Evolutionary conservation across 352 stramenopile species (phyloP).

Genomic region (Globisporangium iwayamae): DNA sequence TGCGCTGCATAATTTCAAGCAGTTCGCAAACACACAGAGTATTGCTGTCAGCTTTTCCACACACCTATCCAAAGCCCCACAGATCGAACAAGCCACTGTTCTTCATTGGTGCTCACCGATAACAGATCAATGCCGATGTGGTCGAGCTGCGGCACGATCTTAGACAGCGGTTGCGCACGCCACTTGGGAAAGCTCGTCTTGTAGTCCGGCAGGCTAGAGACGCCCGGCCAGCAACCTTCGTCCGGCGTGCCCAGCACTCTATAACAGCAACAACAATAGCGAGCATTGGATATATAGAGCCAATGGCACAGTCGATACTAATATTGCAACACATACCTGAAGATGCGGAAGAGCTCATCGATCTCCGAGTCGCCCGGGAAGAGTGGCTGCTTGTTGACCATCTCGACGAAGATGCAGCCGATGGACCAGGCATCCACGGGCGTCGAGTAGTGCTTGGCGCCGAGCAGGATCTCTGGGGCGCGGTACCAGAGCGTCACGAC

Average conservation of each 20-base stretch:
- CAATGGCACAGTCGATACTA: neutral
- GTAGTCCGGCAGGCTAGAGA: slow-evolving; percentile 97
- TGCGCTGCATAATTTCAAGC: slow-evolving; percentile 34
- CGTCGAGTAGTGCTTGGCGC: slow-evolving; percentile 92
- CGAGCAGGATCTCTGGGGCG: slow-evolving; percentile 92
- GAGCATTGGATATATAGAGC: neutral
- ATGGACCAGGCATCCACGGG: slow-evolving; percentile 92
- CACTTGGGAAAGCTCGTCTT: slow-evolving; percentile 98
- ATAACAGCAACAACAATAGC: neutral
- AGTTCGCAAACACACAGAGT: neutral
- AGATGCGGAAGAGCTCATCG: slow-evolving; percentile 99
- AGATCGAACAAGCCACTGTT: neutral
- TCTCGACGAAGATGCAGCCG: slow-evolving; percentile 93
- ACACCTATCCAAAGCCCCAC: neutral
- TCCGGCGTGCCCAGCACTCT: slow-evolving; percentile 95
- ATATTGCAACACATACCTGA: slow-evolving; percentile 50
- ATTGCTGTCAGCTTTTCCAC: neutral
- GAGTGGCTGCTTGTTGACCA: slow-evolving; percentile 89
- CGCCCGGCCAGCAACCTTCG: slow-evolving; percentile 95
- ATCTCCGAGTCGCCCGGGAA: slow-evolving; percentile 97
- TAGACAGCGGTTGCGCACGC: slow-evolving; percentile 87
- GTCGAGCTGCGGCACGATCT: slow-evolving; percentile 86
- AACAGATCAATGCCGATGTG: slow-evolving; percentile 77
- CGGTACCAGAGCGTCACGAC: slow-evolving; percentile 97
- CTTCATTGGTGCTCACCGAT: slow-evolving; percentile 34